These are phyloP conservation scores for Celoporthe dispersa DNA, from an alignment of 2,329 filamentous ascomycete genomes.

Conservation along the genomic window DNA sequence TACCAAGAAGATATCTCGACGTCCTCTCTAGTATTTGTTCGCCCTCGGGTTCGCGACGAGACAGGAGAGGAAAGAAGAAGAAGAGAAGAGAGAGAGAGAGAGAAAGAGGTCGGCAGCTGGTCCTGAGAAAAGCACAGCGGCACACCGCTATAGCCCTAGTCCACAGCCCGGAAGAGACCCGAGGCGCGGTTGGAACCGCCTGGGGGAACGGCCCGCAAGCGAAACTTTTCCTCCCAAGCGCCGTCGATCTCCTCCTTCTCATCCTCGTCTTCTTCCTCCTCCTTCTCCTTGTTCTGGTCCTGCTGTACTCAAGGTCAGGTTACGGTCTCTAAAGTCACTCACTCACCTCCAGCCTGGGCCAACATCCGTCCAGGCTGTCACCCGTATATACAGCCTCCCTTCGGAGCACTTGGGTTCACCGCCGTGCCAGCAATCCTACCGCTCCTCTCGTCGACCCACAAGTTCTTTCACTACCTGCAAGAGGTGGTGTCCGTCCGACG, in stretches of 20 bases:
- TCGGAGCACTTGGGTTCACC: background rate
- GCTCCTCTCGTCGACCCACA: background rate
- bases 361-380: background rate
- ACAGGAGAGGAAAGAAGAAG: background rate
- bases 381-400: background rate
- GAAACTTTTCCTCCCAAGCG: constrained; percentile 13
- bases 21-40: background rate
- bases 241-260: background rate
- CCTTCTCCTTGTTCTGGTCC: background rate
- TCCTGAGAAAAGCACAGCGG: background rate
- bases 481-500: background rate
- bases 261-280: background rate
- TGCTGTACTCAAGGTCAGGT: background rate
- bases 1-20: background rate
- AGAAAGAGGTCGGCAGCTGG: background rate
- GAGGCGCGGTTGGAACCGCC: constrained; percentile 20
- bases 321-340: background rate
- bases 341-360: background rate
- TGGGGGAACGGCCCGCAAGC: constrained; percentile 24
- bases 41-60: no score
- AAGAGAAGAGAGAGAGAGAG: no score
- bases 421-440: background rate
- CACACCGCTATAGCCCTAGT: background rate
- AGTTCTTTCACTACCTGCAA: background rate
- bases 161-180: constrained; percentile 25